phyloP scores from a whole-genome alignment of 108 stramenopile genomes.

The Pseudonitzschia pungens region DNA sequence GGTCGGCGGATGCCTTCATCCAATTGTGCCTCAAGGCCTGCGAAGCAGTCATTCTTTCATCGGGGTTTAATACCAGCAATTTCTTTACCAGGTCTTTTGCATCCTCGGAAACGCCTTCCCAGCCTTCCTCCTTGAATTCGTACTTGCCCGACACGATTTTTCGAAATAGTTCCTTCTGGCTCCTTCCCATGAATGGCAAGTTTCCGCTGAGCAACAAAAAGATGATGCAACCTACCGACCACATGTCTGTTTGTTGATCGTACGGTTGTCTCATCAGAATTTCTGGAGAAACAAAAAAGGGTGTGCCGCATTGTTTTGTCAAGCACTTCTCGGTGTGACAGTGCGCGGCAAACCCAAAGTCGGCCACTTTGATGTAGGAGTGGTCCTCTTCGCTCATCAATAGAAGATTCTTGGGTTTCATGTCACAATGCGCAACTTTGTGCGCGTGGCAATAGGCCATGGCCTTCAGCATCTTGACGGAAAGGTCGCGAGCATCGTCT shows the following conservation, averaged over 20 bases:
- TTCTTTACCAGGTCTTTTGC: constrained; percentile 82
- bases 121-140: constrained; percentile 72
- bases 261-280: constrained; percentile 79
- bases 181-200: constrained; percentile 78
- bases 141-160: constrained; percentile 70
- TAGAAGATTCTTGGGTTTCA: constrained; percentile 92
- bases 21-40: constrained; percentile 80
- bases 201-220: constrained; percentile 91
- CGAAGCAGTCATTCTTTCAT: constrained; percentile 65
- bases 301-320: constrained; percentile 88
- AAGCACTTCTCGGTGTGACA: constrained; percentile 69
- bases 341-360: constrained; percentile 91
- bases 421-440: constrained; percentile 84
- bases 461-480: constrained; percentile 73
- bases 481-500: constrained; percentile 81
- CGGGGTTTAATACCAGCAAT: constrained; percentile 73
- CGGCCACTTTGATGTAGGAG: constrained; percentile 82
- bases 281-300: constrained; percentile 96
- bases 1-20: constrained; percentile 60
- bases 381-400: constrained; percentile 75
- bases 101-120: constrained; percentile 74
- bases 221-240: constrained; percentile 93
- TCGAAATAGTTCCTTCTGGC: constrained; percentile 74
- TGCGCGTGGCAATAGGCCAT: constrained; percentile 76
- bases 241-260: constrained; percentile 93